Conservation (phyloP, 768 basidiomycete genomes). For the Boletus rubroflammeus region DNA sequence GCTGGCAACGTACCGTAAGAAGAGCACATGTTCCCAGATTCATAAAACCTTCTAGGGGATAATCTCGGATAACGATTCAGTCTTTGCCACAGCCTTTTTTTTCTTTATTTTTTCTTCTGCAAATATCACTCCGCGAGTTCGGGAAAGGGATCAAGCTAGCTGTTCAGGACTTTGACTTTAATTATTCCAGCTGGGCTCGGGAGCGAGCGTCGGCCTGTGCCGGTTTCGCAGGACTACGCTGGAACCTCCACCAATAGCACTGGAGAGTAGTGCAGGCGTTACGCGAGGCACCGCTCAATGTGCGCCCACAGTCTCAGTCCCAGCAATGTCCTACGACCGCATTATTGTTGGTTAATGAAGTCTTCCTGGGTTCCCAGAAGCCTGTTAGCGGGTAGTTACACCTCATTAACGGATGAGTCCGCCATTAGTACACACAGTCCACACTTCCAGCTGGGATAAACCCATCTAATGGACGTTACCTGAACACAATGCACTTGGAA, state of each 20-base stretch:
- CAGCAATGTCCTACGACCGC: not conserved
- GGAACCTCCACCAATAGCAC: not conserved
- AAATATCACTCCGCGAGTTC: not conserved
- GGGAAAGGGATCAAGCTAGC: not conserved
- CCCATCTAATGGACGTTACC: not conserved
- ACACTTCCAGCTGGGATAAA: not conserved
- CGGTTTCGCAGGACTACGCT: conserved; percentile 2
- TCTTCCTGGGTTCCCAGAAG: conserved; percentile 1
- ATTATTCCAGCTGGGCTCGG: not conserved
- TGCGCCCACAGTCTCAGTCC: not conserved
- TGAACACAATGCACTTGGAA: not conserved
- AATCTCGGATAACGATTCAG: not conserved
- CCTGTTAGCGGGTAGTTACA: not conserved
- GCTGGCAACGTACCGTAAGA: conserved; percentile 2
- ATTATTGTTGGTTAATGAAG: conserved; percentile 2
- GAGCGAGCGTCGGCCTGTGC: not conserved
- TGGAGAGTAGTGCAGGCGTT: not conserved
- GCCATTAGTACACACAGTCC: not conserved
- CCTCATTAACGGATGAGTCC: conserved; percentile 1
- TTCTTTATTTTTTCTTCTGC: not conserved
- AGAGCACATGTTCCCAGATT: conserved; percentile 5
- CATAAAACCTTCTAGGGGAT: not conserved
- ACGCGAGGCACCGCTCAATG: conserved; percentile 4
- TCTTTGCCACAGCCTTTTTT: not conserved
- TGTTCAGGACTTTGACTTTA: not conserved